Evolutionary conservation across 306 rosid genomes (phyloP), one percentile per base, ranked within the genome.

Genomic region (Malus sieversii): DNA sequence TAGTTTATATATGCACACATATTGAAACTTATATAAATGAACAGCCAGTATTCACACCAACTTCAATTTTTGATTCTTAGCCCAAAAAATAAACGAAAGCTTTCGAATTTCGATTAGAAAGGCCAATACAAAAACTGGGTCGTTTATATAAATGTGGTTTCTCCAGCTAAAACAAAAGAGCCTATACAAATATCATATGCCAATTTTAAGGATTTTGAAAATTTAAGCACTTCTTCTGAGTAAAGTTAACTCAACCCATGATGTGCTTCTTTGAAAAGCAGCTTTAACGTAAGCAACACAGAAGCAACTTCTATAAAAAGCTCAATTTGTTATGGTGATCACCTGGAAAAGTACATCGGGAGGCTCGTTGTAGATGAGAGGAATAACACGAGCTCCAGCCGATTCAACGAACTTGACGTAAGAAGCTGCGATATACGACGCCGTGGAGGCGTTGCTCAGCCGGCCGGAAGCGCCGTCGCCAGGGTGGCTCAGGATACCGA

Each of bases 311-410:
- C 74, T 51, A 22, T 6, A 20, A 6, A 30, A 5, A 51, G 64
- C 32, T 30, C 65, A 71, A 29, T 63, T 10, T 10, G 18, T 35
- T 66, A 1, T 8, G 14, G 23, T 13, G 57, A 58, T 52, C 61
- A 88, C 93, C 97, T 88, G 82, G 76, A 81, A 79, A 74, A 91
- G 87, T 77, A 78, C 62, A 45, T 89, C 87, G 13, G 68, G 62
- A 25, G 97, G 88, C 76, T 93, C 96, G 60, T 68, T 93, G 60
- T 80, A 93, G 75, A 93, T 83, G 27, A 93, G 91, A 29, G 98
- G 97, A 80, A 93, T 81, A 44, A 91, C 98, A 25, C 98, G 80
- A 61, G 98, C 98, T 15, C 98, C 97, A 16, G 93, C 96, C 10
- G 97, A 86, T 66, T 93, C 97, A 30, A 79, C 92, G 63, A 93